Percentiles rank a stretch among this genome's conserved stretches.
Evolutionary conservation across 2,329 filamentous ascomycete species (phyloP).

Genomic region (Hypoxylon sp.): DNA sequence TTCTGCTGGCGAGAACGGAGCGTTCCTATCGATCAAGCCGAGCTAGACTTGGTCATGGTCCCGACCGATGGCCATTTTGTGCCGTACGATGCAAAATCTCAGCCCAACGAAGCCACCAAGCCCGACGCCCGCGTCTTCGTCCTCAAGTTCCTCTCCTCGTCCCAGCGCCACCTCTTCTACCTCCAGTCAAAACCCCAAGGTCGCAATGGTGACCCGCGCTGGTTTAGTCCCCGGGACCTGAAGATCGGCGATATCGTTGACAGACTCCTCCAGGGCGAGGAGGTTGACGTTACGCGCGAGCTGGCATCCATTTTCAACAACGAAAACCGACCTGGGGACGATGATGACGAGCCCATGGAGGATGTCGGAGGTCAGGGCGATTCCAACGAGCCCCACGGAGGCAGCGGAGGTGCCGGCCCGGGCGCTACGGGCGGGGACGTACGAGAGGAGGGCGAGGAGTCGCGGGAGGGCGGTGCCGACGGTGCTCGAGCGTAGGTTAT

Average conservation of each 20-base stretch:
- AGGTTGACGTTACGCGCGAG: constrained; percentile 79
- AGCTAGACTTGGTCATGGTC: constrained; percentile 92
- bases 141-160: constrained; percentile 92
- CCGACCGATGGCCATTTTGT: constrained; percentile 87
- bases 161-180: constrained; percentile 94
- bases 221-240: constrained; percentile 84
- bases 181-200: constrained; percentile 88
- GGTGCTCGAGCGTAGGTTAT: constrained; percentile 98
- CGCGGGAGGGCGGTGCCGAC: constrained; percentile 92
- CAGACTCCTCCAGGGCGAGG: constrained; percentile 83
- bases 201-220: constrained; percentile 72
- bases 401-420: constrained; percentile 81
- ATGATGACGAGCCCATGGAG: constrained; percentile 80
- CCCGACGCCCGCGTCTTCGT: constrained; percentile 91
- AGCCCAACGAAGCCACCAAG: constrained; percentile 65
- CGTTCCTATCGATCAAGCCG: constrained; percentile 73
- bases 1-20: constrained; percentile 95
- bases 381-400: constrained; percentile 63
- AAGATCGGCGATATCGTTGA: constrained; percentile 91
- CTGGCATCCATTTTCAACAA: constrained; percentile 68
- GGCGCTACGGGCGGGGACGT: constrained; percentile 91
- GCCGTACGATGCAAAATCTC: constrained; percentile 72
- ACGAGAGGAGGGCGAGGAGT: constrained; percentile 85
- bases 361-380: constrained; percentile 74
- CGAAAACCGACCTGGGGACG: constrained; percentile 60